A percentile compares a stretch with the other conserved stretches of the same genome.
Conservation (phyloP, 768 basidiomycete species). For the Mycena haematopus region DNA sequence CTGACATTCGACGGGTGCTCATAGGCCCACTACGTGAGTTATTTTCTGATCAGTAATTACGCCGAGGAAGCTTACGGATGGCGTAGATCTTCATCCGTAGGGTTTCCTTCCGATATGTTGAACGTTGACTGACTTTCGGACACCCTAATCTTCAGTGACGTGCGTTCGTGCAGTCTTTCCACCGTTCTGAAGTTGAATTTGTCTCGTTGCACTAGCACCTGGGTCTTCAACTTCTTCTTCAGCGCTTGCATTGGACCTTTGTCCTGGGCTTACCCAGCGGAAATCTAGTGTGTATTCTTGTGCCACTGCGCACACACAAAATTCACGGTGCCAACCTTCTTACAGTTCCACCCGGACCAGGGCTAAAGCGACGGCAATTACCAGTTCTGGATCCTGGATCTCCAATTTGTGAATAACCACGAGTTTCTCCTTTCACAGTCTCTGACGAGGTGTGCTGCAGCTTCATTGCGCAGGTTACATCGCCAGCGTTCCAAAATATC, state of each 20-base stretch:
- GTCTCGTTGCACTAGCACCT: conserved; percentile 37
- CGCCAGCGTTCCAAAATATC: conserved; percentile 45
- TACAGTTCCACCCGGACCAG: conserved; percentile 47
- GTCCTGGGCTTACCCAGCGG: conserved; percentile 53
- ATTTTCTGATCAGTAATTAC: not conserved
- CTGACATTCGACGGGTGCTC: not conserved
- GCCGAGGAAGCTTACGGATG: not conserved
- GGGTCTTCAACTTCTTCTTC: conserved; percentile 57
- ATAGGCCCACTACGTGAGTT: conserved; percentile 48
- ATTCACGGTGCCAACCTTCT: not conserved
- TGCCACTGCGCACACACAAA: too few relatives aligned
- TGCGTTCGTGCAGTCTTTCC: conserved; percentile 21
- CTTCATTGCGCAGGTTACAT: conserved; percentile 54
- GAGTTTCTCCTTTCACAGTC: not conserved
- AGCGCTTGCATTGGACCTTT: conserved; percentile 52
- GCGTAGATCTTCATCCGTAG: conserved; percentile 49
- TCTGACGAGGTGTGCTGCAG: conserved; percentile 28
- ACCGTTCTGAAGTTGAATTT: not conserved
- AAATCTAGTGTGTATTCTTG: conserved; percentile 40
- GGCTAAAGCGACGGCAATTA: conserved; percentile 52
- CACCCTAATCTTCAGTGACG: conserved; percentile 30
- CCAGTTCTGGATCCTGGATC: conserved; percentile 51
- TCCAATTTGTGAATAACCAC: conserved; percentile 45
- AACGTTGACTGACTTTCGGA: not conserved
- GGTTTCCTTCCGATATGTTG: conserved; percentile 5